Base-by-base conservation (phyloP, 2,329 filamentous ascomycete species). In the Botryotinia convoluta region DNA sequence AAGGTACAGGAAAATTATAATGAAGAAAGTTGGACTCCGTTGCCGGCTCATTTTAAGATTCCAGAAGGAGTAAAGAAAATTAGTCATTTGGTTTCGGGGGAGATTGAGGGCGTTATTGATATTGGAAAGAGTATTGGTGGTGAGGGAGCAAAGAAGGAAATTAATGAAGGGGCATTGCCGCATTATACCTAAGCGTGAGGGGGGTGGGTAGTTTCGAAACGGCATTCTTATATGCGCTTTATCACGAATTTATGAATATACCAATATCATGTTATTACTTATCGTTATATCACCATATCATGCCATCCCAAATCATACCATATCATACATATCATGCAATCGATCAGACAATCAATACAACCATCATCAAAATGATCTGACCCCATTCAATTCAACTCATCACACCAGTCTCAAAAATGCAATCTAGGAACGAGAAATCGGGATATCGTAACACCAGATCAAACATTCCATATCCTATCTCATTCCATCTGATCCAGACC, bases 1-100 rank as follows among this genome's bases (percentile, higher is more conserved):
- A 93, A 92, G 82, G 87, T 92, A 59, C 91, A 93, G 80, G 84
- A 87, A 74, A 87, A 87, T 74, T 93, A 93, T 78, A 92, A 92
- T 81, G 87, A 87, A 32, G 89, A 92, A 82, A 91, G 89, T 79
- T 93, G 91, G 91, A 86, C 81, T 62, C 85, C 85, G 4, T 78
- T 88, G 77, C 84, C 86, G 80, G 79, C 84, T 42, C 83, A 87
- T 78, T 89, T 88, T 48, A 77, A 77, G 72, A 59, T 79, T 39
- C 76, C 77, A 0, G 74, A 75, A 16, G 79, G 77, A 0, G 76
- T 75, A 16, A 76, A 61, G 72, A 78, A 73, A 72, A 72, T 79
- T 9, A 78, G 77, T 76, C 75, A 81, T 76, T 69, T 77, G 54
- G 75, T 75, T 14, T 74, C 76, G 60, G 73, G 71, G 73, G 75